These are phyloP conservation scores for Solanum verrucosum DNA, from an alignment of 257 asterid genomes.

Conservation along the genomic window DNA sequence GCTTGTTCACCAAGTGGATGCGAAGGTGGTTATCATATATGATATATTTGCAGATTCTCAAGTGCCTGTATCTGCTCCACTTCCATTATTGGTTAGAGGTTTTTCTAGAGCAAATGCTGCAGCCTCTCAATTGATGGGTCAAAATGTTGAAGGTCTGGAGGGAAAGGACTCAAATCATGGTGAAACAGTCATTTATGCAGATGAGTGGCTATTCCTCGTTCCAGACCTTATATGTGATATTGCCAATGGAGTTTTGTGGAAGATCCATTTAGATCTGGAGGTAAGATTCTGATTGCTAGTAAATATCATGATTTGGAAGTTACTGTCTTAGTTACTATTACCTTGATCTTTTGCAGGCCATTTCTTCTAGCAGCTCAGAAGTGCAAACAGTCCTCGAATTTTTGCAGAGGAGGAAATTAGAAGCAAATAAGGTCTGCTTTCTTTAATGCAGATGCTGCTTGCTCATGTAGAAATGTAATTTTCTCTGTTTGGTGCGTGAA, in stretches of 20 bases:
- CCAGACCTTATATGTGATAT: slow-evolving; percentile 85
- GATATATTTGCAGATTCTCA: slow-evolving; percentile 70
- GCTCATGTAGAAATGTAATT: neutral
- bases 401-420: slow-evolving; percentile 82
- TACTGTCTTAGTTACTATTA: slow-evolving; percentile 12
- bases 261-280: slow-evolving; percentile 80
- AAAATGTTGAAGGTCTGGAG: slow-evolving; percentile 31
- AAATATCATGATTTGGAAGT: slow-evolving; percentile 4
- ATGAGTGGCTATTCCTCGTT: slow-evolving; percentile 75
- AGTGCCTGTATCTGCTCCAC: slow-evolving; percentile 89
- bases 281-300: slow-evolving; percentile 34
- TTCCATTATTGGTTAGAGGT: slow-evolving; percentile 81
- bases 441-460: neutral
- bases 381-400: slow-evolving; percentile 67
- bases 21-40: slow-evolving; percentile 84
- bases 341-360: slow-evolving; percentile 48
- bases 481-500: neutral
- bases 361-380: slow-evolving; percentile 91
- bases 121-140: slow-evolving; percentile 33
- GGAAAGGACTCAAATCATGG: slow-evolving; percentile 24
- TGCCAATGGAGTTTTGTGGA: slow-evolving; percentile 70
- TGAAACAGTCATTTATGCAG: slow-evolving; percentile 57
- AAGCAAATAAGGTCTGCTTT: slow-evolving; percentile 68
- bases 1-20: slow-evolving; percentile 93
- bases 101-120: slow-evolving; percentile 36